phyloP scores from a whole-genome alignment of 1,139 yeast species.

The Candida frijolesensis region DNA sequence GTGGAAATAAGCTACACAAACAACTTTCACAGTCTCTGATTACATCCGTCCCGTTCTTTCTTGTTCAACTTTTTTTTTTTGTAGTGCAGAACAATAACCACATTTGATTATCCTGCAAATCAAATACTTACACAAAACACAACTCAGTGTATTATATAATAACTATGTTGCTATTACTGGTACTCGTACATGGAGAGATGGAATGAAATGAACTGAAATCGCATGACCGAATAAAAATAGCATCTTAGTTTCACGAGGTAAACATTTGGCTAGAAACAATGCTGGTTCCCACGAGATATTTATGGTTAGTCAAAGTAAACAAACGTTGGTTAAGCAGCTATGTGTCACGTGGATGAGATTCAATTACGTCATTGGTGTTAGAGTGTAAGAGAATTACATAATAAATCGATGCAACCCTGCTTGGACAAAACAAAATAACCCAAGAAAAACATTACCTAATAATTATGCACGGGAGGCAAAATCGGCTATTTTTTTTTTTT shows the following conservation, averaged over 20 bases:
- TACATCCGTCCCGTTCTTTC: not conserved
- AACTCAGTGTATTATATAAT: not conserved
- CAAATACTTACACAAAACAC: slow-evolving; percentile 3
- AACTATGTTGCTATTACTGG: not conserved
- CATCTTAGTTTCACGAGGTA: not conserved
- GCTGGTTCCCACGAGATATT: not conserved
- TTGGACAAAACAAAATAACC: not conserved
- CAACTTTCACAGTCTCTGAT: not conserved
- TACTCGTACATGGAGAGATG: not conserved
- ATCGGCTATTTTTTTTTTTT: not conserved
- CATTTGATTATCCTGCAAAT: not conserved
- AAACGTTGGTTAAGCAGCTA: not conserved
- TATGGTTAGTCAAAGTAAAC: not conserved
- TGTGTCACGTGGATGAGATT: not conserved
- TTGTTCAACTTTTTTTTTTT: not conserved
- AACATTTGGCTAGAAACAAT: not conserved
- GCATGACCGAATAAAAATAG: not conserved
- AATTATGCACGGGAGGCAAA: not conserved
- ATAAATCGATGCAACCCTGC: no score
- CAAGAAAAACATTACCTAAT: not conserved
- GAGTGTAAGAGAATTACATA: not conserved
- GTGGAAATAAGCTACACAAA: not conserved
- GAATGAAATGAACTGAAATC: not conserved
- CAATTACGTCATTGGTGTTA: not conserved
- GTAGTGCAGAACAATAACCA: not conserved